Percentiles rank a stretch among this genome's conserved stretches.
phyloP scores from a whole-genome alignment of 2,329 filamentous ascomycete genomes.

The Periglandula ipomoeae region DNA sequence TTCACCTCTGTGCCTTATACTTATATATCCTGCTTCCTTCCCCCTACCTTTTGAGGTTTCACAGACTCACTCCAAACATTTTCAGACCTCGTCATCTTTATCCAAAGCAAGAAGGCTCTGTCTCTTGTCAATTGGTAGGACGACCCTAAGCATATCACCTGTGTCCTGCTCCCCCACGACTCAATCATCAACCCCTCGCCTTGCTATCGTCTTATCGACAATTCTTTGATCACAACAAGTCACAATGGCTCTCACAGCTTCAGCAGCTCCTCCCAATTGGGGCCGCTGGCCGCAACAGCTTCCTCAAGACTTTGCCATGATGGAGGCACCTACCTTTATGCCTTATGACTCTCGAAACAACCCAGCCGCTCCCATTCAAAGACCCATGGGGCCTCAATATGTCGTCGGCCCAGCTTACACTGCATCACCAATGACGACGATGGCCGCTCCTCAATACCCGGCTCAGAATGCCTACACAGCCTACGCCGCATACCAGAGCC shows the following conservation, averaged over 20 bases:
- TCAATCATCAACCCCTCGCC: too few species aligned
- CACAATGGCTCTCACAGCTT: slow-evolving; percentile 39
- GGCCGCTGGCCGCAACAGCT: slow-evolving; percentile 45
- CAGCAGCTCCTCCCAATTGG: slow-evolving; percentile 40
- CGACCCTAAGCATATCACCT: neutral
- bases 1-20: neutral
- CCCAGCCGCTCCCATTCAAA: slow-evolving; percentile 29
- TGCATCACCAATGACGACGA: slow-evolving; percentile 31
- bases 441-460: slow-evolving; percentile 34
- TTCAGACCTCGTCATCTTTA: neutral
- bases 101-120: neutral
- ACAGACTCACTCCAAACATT: neutral
- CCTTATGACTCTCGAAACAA: slow-evolving; percentile 38
- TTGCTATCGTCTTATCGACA: neutral
- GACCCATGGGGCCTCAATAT: slow-evolving; percentile 38
- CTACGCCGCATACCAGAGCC: slow-evolving; percentile 34
- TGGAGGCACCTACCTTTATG: slow-evolving; percentile 37
- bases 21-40: slow-evolving; percentile 6
- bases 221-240: neutral
- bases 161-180: too few species aligned
- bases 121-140: neutral
- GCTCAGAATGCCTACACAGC: slow-evolving; percentile 30
- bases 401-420: slow-evolving; percentile 35
- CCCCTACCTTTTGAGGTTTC: neutral
- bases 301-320: slow-evolving; percentile 36